Percentiles rank a stretch among this genome's conserved stretches.
These are phyloP conservation scores for Henckelia pumila DNA, from an alignment of 257 asterid genomes.

Conservation along the genomic window DNA sequence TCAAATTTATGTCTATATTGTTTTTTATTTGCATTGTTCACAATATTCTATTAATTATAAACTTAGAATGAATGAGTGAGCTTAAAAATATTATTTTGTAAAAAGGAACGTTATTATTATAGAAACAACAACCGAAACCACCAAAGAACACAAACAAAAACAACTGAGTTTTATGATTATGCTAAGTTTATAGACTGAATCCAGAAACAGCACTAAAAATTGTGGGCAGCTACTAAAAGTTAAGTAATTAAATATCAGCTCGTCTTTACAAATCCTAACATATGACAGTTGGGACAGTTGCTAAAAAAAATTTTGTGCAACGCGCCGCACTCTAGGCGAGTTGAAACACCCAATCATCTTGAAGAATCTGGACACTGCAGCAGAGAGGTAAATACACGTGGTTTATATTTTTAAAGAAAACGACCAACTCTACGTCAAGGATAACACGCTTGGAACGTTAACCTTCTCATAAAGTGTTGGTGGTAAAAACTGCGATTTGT, in stretches of 20 bases:
- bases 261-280: not conserved
- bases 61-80: not conserved
- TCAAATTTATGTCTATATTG: not conserved
- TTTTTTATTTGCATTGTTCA: not conserved
- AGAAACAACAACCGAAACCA: no score
- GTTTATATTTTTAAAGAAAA: no score
- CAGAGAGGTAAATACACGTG: not conserved
- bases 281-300: not conserved
- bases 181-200: no score
- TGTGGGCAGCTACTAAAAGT: not conserved
- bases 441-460: not conserved
- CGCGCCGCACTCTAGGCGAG: not conserved
- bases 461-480: not conserved
- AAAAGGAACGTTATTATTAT: no score
- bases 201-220: no score
- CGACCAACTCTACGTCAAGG: no score
- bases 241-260: not conserved
- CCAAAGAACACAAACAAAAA: no score
- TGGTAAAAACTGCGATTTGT: not conserved
- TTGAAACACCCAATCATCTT: conserved; percentile 10
- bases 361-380: not conserved
- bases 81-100: no score
- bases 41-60: not conserved
- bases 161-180: no score
- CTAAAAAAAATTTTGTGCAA: not conserved